A percentile compares a stretch with the other conserved stretches of the same genome.
phyloP scores from a whole-genome alignment of 495 filamentous ascomycete species.

The Daldinia grandis region DNA sequence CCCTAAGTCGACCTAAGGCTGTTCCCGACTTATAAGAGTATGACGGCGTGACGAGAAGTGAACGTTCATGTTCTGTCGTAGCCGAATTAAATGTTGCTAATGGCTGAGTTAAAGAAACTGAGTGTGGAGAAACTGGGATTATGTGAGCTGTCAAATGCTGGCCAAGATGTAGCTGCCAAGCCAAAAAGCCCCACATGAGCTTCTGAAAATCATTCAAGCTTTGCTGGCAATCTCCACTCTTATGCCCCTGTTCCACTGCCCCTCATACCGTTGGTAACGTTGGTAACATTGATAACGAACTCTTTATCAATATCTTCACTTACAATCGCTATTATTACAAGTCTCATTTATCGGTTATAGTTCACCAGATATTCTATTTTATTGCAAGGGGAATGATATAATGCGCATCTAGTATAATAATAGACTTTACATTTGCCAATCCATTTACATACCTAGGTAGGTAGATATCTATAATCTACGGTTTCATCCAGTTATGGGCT shows the following conservation, averaged over 20 bases:
- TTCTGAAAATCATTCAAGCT: conserved; percentile 6
- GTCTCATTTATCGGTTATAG: background rate
- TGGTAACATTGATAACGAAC: background rate
- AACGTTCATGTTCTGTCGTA: too few relatives aligned
- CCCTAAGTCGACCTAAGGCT: too few relatives aligned
- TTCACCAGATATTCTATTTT: background rate
- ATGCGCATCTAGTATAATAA: conserved; percentile 4
- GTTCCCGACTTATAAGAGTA: background rate
- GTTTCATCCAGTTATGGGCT: conserved; percentile 22
- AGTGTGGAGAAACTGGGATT: background rate
- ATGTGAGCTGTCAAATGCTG: conserved; percentile 5
- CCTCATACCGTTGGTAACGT: too few relatives aligned
- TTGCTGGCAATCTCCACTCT: background rate
- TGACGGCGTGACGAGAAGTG: background rate
- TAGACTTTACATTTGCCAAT: background rate
- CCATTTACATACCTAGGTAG: background rate
- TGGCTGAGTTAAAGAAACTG: too few relatives aligned
- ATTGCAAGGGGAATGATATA: background rate
- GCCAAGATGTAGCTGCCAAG: conserved; percentile 2
- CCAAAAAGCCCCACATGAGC: background rate
- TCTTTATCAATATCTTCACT: background rate
- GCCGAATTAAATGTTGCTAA: too few relatives aligned
- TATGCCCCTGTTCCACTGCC: background rate
- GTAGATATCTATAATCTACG: background rate
- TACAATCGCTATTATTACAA: background rate